These are phyloP conservation scores for Plantago elongata DNA, from an alignment of 257 asterid genomes.

Conservation along the genomic window DNA sequence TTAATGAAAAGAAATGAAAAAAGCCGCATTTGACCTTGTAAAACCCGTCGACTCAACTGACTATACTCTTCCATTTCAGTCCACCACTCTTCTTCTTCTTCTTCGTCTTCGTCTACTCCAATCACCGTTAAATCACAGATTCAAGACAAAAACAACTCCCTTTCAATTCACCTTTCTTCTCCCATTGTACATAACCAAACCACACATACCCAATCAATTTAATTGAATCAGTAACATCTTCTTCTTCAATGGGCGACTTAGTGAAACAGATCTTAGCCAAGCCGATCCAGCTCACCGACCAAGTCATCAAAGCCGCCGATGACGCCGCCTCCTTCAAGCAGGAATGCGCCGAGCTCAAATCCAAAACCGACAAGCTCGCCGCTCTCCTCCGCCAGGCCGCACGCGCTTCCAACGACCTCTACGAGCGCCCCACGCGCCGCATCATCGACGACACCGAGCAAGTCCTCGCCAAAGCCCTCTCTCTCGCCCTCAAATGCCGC, in stretches of 20 bases:
- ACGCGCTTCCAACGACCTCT: conserved; percentile 39
- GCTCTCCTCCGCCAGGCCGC: conserved; percentile 18
- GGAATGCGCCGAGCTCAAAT: neutral
- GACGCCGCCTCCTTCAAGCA: conserved; percentile 16
- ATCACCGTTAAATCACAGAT: too few relatives aligned
- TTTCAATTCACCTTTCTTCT: too few relatives aligned
- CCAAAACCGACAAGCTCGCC: conserved; percentile 30
- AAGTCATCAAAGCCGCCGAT: conserved; percentile 37
- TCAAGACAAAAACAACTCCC: too few relatives aligned
- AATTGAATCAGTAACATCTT: too few relatives aligned
- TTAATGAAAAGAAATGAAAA: too few relatives aligned
- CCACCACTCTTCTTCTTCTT: too few relatives aligned
- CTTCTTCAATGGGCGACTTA: conserved; percentile 13
- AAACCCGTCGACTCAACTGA: too few relatives aligned
- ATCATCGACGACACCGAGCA: conserved; percentile 56
- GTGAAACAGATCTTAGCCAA: conserved; percentile 41
- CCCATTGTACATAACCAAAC: too few relatives aligned
- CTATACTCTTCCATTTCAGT: too few relatives aligned
- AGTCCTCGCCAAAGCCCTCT: conserved; percentile 44
- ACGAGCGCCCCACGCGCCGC: conserved; percentile 41
- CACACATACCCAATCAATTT: too few relatives aligned
- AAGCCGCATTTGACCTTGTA: too few relatives aligned
- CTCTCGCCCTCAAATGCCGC: conserved; percentile 56
- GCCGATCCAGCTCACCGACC: conserved; percentile 42
- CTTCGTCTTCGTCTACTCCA: too few relatives aligned